These are phyloP conservation scores for Dorcoceras hygrometricum DNA, from an alignment of 257 asterid species.

Conservation along the genomic window DNA sequence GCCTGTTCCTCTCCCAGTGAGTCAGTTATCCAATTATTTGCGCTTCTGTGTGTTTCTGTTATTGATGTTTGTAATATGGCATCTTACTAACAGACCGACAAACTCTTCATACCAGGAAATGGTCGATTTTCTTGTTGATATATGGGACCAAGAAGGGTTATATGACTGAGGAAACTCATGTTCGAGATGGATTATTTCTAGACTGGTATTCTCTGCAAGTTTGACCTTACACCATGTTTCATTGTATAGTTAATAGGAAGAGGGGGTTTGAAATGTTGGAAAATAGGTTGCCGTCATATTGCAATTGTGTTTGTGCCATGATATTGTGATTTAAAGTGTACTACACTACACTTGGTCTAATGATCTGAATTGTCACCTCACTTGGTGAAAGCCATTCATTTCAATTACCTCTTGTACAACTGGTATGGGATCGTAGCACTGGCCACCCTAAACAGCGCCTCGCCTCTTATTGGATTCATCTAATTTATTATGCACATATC, in stretches of 20 bases:
- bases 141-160: slow-evolving; percentile 77
- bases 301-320: not conserved
- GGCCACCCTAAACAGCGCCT: not conserved
- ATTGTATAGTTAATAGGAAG: slow-evolving; percentile 27
- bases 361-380: not conserved
- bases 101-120: slow-evolving; percentile 48
- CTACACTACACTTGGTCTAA: not conserved
- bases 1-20: slow-evolving; percentile 70
- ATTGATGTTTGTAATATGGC: not conserved
- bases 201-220: slow-evolving; percentile 4
- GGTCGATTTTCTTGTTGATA: slow-evolving; percentile 73
- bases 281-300: not conserved
- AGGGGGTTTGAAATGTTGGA: slow-evolving; percentile 9
- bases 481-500: too few species aligned
- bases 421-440: not conserved
- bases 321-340: not conserved
- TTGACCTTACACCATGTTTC: slow-evolving; percentile 19
- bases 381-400: not conserved
- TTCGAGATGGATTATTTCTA: not conserved
- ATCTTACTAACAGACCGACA: slow-evolving; percentile 12
- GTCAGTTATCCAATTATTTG: slow-evolving; percentile 23
- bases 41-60: not conserved
- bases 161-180: slow-evolving; percentile 36
- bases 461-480: too few species aligned
- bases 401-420: not conserved